Evolutionary conservation across 202 grass and related monocot genomes (phyloP).

Genomic region (Sporobolus alterniflorus): DNA sequence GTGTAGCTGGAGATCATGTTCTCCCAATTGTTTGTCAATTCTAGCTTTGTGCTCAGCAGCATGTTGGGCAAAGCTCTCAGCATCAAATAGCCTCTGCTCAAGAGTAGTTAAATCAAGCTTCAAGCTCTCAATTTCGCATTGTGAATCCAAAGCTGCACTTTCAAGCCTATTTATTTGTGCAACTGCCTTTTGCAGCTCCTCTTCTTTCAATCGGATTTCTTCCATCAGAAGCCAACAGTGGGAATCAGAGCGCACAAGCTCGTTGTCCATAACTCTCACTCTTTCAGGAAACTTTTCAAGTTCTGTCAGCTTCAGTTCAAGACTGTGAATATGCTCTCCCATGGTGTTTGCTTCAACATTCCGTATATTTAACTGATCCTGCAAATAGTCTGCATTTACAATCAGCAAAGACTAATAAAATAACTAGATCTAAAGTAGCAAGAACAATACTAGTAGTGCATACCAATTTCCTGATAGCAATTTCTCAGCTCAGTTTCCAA

Average conservation of each 20-base stretch:
- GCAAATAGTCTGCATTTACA: slow-evolving; percentile 85
- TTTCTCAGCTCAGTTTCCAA: slow-evolving; percentile 78
- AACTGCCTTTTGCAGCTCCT: slow-evolving; percentile 66
- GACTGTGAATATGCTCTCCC: slow-evolving; percentile 83
- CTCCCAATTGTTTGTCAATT: slow-evolving; percentile 36
- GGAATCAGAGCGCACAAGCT: slow-evolving; percentile 66
- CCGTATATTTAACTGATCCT: slow-evolving; percentile 89
- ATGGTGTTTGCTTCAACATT: slow-evolving; percentile 87
- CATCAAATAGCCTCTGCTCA: slow-evolving; percentile 74
- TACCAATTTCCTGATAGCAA: slow-evolving; percentile 97
- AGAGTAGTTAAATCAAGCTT: slow-evolving; percentile 91
- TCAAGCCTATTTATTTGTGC: slow-evolving; percentile 83
- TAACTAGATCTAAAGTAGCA: slow-evolving; percentile 6
- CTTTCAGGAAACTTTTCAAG: slow-evolving; percentile 76
- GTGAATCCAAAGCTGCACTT: slow-evolving; percentile 73
- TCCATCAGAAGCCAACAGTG: slow-evolving; percentile 71
- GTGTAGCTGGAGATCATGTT: slow-evolving; percentile 44
- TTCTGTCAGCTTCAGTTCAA: slow-evolving; percentile 86
- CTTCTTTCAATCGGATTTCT: slow-evolving; percentile 74
- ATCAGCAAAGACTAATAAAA: slow-evolving; percentile 36
- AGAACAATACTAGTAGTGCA: slow-evolving; percentile 11
- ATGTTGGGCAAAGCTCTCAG: slow-evolving; percentile 48
- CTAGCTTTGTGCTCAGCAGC: slow-evolving; percentile 40
- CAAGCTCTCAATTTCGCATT: slow-evolving; percentile 97
- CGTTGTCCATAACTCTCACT: slow-evolving; percentile 62